Evolutionary conservation across 257 asterid species (phyloP).

Genomic region (Coffea eugenioides): DNA sequence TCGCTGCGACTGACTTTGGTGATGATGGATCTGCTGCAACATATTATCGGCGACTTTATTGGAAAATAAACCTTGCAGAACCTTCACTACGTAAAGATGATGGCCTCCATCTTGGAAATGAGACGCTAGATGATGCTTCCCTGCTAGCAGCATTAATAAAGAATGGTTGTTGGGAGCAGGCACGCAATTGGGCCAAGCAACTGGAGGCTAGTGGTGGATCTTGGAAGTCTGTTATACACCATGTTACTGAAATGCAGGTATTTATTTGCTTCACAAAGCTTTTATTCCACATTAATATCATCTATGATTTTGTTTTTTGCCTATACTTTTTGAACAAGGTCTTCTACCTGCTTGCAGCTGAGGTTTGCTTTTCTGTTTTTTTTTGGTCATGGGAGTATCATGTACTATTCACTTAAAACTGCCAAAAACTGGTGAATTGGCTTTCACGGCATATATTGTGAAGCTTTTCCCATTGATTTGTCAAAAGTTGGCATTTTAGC

Average conservation of each 20-base stretch:
- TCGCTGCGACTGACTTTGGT: slow-evolving; percentile 83
- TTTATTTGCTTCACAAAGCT: neutral
- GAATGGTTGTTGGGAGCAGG: slow-evolving; percentile 95
- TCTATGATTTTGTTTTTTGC: neutral
- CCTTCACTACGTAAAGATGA: slow-evolving; percentile 86
- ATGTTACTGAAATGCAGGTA: slow-evolving; percentile 99
- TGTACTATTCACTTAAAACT: neutral
- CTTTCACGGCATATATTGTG: neutral
- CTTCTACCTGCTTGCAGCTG: neutral
- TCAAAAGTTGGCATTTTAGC: too few relatives aligned
- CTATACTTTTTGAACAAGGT: too few relatives aligned
- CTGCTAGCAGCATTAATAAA: slow-evolving; percentile 73
- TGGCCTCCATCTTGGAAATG: slow-evolving; percentile 75
- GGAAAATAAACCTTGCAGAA: slow-evolving; percentile 96
- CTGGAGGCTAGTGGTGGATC: slow-evolving; percentile 89
- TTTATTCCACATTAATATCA: neutral
- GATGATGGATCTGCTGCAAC: slow-evolving; percentile 82
- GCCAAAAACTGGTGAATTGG: neutral
- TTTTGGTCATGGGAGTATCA: neutral
- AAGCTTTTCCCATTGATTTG: neutral
- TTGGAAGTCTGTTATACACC: slow-evolving; percentile 80
- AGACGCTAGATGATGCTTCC: slow-evolving; percentile 76
- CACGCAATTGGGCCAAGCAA: slow-evolving; percentile 93
- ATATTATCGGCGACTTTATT: slow-evolving; percentile 62
- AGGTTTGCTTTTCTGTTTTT: neutral